A percentile compares a stretch with the other conserved stretches of the same genome.
Conservation (phyloP, 441 rosid genomes). For the Mallotus repandus region DNA sequence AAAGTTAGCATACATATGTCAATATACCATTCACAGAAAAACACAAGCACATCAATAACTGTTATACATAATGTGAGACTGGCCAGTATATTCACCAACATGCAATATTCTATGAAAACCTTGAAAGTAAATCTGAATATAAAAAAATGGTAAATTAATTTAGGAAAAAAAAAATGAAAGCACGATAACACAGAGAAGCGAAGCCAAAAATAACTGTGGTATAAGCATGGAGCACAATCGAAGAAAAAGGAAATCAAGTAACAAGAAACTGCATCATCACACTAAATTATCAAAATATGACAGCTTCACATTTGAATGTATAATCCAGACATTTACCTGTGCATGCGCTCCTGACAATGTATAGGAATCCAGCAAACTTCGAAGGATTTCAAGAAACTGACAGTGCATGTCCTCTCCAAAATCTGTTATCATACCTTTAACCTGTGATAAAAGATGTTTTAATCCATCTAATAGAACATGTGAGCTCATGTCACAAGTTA, state of each 20-base stretch:
- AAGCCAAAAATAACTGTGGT: background rate
- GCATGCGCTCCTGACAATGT: constrained; percentile 81
- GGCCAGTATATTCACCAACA: background rate
- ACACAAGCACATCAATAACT: background rate
- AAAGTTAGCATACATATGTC: background rate
- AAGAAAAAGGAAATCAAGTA: background rate
- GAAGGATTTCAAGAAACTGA: constrained; percentile 97
- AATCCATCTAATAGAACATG: background rate
- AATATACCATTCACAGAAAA: background rate
- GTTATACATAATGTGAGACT: background rate
- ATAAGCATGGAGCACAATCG: background rate
- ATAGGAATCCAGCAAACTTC: constrained; percentile 89
- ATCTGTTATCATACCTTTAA: constrained; percentile 96
- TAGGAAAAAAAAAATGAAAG: background rate
- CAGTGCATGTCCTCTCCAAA: constrained; percentile 97
- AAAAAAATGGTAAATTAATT: background rate
- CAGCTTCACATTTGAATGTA: constrained; percentile 23
- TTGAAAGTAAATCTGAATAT: background rate
- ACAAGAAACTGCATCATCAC: background rate
- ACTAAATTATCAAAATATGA: constrained; percentile 13
- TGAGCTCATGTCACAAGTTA: background rate
- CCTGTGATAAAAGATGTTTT: constrained; percentile 40
- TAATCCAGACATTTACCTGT: constrained; percentile 53
- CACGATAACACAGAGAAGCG: background rate
- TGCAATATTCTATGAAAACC: background rate